Percentiles rank a stretch among this genome's conserved stretches.
These are phyloP conservation scores for Rhododendron ovatum DNA, from an alignment of 148 eudicot species.

Conservation along the genomic window DNA sequence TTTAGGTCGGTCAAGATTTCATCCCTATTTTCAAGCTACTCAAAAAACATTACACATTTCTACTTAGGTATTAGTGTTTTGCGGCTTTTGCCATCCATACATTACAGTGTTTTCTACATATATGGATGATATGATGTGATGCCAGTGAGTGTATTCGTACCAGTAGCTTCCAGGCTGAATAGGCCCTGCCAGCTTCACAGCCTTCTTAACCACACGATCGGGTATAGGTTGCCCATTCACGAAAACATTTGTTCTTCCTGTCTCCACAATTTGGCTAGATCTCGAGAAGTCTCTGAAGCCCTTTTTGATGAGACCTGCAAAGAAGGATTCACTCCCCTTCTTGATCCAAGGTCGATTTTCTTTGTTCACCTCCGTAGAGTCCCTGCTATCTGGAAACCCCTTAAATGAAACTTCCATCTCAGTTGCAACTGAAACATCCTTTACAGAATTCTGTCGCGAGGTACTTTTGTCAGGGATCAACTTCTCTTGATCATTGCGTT, in stretches of 20 bases:
- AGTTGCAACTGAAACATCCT: constrained; percentile 29
- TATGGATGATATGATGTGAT: background rate
- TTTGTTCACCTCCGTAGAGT: constrained; percentile 31
- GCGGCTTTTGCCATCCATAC: background rate
- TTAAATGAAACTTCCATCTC: constrained; percentile 44
- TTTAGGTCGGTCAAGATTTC: background rate
- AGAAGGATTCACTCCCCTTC: constrained; percentile 32
- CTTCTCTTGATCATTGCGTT: constrained; percentile 27
- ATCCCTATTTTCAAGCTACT: constrained; percentile 1
- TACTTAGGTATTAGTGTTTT: background rate
- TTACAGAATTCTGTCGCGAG: constrained; percentile 27
- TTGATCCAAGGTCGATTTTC: constrained; percentile 25
- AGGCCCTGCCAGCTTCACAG: constrained; percentile 78
- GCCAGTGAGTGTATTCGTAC: constrained; percentile 28
- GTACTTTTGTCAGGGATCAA: constrained; percentile 20
- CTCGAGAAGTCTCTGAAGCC: constrained; percentile 28
- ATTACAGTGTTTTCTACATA: background rate
- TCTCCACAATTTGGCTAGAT: constrained; percentile 25
- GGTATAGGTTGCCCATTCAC: constrained; percentile 69
- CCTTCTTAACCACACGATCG: constrained; percentile 44
- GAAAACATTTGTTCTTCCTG: constrained; percentile 36
- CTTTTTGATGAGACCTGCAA: constrained; percentile 29
- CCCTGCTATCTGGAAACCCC: constrained; percentile 25
- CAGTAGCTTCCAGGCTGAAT: constrained; percentile 86
- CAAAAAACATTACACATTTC: background rate